A percentile compares a stretch with the other conserved stretches of the same genome.
These are phyloP conservation scores for Porphyra umbilicalis DNA, from an alignment of 31 red algal species.

Conservation along the genomic window DNA sequence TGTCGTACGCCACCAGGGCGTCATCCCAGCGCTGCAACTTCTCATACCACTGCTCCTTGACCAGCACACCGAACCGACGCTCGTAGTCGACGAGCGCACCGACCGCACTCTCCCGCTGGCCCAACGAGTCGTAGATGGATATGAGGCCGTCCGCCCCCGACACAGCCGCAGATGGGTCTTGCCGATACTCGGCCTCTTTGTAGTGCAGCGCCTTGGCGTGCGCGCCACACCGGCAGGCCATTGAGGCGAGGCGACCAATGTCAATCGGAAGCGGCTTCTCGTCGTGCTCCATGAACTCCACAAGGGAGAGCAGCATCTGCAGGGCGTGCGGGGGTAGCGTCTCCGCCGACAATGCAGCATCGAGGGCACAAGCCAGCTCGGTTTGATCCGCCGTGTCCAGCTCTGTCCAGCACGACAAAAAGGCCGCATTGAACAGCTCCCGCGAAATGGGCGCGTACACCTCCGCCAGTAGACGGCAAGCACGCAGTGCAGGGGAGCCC, in stretches of 20 bases:
- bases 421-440: constrained; percentile 88
- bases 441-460: constrained; percentile 78
- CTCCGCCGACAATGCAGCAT: constrained; percentile 46
- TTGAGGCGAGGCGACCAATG: constrained; percentile 41
- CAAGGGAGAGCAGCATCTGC: constrained; percentile 79
- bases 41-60: constrained; percentile 79
- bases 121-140: constrained; percentile 85
- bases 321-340: constrained; percentile 80
- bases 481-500: constrained; percentile 83
- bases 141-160: constrained; percentile 79
- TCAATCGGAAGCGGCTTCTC: constrained; percentile 89
- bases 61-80: constrained; percentile 31
- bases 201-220: constrained; percentile 95
- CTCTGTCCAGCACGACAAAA: constrained; percentile 92
- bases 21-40: constrained; percentile 92
- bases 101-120: constrained; percentile 76
- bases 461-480: constrained; percentile 82
- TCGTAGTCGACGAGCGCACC: constrained; percentile 76
- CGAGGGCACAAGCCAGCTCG: constrained; percentile 41
- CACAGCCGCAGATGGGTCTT: constrained; percentile 45
- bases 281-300: constrained; percentile 99
- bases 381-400: constrained; percentile 26
- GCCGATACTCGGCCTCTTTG: constrained; percentile 77
- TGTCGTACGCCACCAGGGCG: constrained; percentile 52
- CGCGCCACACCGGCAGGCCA: constrained; percentile 84